A percentile compares a stretch with the other conserved stretches of the same genome.
Evolutionary conservation across 2,329 filamentous ascomycete genomes (phyloP).

Genomic region (Colletotrichum chrysophilum): DNA sequence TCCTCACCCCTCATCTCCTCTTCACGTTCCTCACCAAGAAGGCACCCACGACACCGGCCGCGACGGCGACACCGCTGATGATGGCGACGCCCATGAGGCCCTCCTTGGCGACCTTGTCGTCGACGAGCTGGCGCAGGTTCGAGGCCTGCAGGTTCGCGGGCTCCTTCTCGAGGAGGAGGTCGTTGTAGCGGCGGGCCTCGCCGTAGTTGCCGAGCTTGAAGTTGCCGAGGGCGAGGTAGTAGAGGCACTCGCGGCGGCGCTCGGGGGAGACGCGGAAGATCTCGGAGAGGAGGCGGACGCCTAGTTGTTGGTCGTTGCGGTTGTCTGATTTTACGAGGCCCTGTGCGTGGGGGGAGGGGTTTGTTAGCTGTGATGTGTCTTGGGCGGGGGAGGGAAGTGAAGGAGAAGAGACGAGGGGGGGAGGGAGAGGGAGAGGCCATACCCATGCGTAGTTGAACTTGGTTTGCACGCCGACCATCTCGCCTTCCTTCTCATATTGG

Average conservation of each 20-base stretch:
- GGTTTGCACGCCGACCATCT: conserved; percentile 95
- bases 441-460: conserved; percentile 99
- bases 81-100: conserved; percentile 94
- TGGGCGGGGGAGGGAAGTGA: not conserved
- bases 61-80: conserved; percentile 89
- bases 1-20: conserved; percentile 47
- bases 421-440: conserved; percentile 32
- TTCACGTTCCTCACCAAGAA: conserved; percentile 81
- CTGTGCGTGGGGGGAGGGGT: conserved; percentile 46
- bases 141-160: conserved; percentile 88
- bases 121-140: conserved; percentile 86
- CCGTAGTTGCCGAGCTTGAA: conserved; percentile 98
- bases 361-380: not conserved
- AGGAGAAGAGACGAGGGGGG: not conserved
- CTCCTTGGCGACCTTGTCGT: conserved; percentile 95
- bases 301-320: conserved; percentile 89
- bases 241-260: conserved; percentile 94
- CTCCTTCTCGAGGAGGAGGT: conserved; percentile 88
- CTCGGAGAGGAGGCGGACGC: conserved; percentile 90
- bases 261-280: conserved; percentile 96
- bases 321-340: conserved; percentile 92
- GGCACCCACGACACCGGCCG: conserved; percentile 90
- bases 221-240: conserved; percentile 96
- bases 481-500: conserved; percentile 97
- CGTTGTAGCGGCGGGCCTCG: conserved; percentile 93